Evolutionary conservation across 1,139 yeast species (phyloP), one percentile per base, ranked within the genome.

Genomic region (Nakaseomyces delphensis): DNA sequence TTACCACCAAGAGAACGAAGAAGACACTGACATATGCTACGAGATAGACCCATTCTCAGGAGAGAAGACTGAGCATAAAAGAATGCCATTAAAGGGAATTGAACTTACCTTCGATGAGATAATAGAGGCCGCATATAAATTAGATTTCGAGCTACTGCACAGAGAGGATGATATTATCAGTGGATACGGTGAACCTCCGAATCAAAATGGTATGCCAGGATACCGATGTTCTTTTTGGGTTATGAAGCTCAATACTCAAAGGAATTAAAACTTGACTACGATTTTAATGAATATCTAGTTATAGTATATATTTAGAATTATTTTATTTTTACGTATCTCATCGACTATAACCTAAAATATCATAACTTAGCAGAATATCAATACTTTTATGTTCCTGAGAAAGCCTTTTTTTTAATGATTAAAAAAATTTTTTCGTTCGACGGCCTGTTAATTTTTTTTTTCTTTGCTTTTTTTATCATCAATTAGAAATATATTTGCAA

Each of bases 1-100:
- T 42, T 86, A 95, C 93, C 96, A 87, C 62, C 81, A 75, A 56
- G 95, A 84, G 54, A 76, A 75, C 43, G 76, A 73, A 39, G 63
- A 60, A 20, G 48, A 57, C 47, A 24, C 52, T 14, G 51, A 49
- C 23, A 39, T 43, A 4, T 43, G 42, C 5, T 42, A 27, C 20
- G 51, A 50, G 19, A 42, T 44, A 4, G 46, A 51, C 29, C 46
- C 40, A 2, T 41, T 27, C 28, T 44, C 51, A 2, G 51, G 51
- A 10, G 11, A 20, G 2, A 11, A 27, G 18, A 36, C 39, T 10
- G 43, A 43, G 14, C 27, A 38, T 3, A 36, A 31, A 11, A 42
- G 33, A 9, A 31, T 41, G 3, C 54, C 53, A 3, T 14, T 48
- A 15, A 44, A 40, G 30, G 55, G 55, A 2, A 19, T 50, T 13